A percentile compares a stretch with the other conserved stretches of the same genome.
These are phyloP conservation scores for Dillenia turbinata DNA, from an alignment of 164 flowering plant genomes.

Conservation along the genomic window DNA sequence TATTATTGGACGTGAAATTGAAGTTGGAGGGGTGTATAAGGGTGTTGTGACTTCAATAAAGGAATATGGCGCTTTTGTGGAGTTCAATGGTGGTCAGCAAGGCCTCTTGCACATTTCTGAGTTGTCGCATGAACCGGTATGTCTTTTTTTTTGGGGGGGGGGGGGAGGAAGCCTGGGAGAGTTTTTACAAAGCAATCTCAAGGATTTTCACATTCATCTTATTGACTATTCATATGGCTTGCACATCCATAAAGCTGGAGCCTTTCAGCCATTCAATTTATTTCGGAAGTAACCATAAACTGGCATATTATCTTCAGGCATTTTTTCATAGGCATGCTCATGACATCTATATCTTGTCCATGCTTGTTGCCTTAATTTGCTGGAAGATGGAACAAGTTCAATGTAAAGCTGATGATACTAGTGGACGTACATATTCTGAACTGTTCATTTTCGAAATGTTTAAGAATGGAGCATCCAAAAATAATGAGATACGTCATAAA, in stretches of 20 bases:
- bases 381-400: background rate
- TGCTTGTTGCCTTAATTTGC: background rate
- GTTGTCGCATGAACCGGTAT: conserved; percentile 85
- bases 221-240: background rate
- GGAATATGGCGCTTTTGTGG: conserved; percentile 97
- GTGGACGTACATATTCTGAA: background rate
- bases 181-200: background rate
- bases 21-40: conserved; percentile 82
- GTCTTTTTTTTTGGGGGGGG: conserved; percentile 2
- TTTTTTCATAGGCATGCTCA: background rate
- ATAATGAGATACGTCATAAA: too few species aligned
- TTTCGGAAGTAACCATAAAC: background rate
- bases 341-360: background rate
- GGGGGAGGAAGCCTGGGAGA: background rate
- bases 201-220: background rate
- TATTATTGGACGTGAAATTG: conserved; percentile 84
- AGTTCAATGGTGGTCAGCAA: conserved; percentile 96
- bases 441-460: background rate
- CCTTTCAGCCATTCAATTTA: background rate
- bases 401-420: background rate
- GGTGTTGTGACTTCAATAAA: conserved; percentile 78
- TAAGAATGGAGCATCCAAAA: too few species aligned
- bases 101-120: conserved; percentile 94
- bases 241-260: background rate
- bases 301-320: too few species aligned